phyloP scores from a whole-genome alignment of 2,329 filamentous ascomycete genomes.

The Hymenoscyphus linearis region DNA sequence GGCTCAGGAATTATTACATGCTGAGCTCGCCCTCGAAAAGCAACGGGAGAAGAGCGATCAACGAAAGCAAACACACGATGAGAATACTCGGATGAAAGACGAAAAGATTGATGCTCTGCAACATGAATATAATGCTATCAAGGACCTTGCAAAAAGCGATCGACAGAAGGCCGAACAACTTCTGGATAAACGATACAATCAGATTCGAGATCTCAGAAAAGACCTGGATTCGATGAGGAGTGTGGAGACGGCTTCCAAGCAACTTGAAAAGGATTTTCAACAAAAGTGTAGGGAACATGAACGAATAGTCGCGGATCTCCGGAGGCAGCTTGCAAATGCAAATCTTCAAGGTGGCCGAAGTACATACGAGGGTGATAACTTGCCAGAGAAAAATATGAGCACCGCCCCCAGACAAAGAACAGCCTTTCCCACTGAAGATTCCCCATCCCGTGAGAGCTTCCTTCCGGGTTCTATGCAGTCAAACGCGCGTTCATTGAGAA shows the following conservation, averaged over 20 bases:
- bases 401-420: not conserved
- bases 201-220: conserved; percentile 51
- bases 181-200: conserved; percentile 50
- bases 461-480: conserved; percentile 20
- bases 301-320: conserved; percentile 15
- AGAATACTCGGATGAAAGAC: conserved; percentile 41
- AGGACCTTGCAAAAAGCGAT: conserved; percentile 47
- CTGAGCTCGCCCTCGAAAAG: conserved; percentile 26
- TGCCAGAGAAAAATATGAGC: not conserved
- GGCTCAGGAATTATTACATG: conserved; percentile 25
- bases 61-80: conserved; percentile 40
- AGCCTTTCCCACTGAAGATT: conserved; percentile 3
- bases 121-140: conserved; percentile 44
- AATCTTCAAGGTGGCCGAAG: not conserved
- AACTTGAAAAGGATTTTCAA: conserved; percentile 18
- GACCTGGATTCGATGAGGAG: conserved; percentile 44
- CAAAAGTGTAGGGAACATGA: conserved; percentile 20
- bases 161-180: conserved; percentile 52
- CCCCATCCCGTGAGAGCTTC: conserved; percentile 16
- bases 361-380: not conserved
- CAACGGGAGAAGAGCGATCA: conserved; percentile 32
- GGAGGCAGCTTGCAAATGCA: conserved; percentile 18
- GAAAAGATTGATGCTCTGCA: conserved; percentile 44
- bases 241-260: conserved; percentile 12
- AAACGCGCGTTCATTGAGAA: conserved; percentile 17